A percentile compares a stretch with the other conserved stretches of the same genome.
These are phyloP conservation scores for Eruca vesicaria DNA, from an alignment of 441 rosid species.

Conservation along the genomic window DNA sequence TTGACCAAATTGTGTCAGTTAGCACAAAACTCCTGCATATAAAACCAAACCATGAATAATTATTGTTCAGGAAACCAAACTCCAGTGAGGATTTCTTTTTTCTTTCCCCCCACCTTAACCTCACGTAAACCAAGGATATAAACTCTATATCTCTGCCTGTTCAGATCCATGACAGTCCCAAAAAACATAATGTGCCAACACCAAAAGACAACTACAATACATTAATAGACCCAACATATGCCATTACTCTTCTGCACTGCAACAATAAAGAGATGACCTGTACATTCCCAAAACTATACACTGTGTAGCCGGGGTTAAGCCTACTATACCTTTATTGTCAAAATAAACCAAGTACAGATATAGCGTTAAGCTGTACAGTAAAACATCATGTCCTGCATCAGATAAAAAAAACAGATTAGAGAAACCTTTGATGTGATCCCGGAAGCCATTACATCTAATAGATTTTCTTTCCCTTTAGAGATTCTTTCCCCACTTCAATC, in stretches of 20 bases:
- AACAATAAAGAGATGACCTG: neutral
- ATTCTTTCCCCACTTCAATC: neutral
- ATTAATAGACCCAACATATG: neutral
- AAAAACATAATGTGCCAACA: neutral
- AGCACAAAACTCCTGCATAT: neutral
- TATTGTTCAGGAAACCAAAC: neutral
- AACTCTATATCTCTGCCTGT: neutral
- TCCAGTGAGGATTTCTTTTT: neutral
- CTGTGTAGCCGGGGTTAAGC: neutral
- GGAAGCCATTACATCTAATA: neutral
- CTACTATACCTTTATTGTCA: neutral
- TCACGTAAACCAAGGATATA: too few species aligned
- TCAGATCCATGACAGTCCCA: neutral
- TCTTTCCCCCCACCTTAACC: neutral
- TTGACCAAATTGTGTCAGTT: neutral
- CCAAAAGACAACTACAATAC: neutral
- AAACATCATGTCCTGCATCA: neutral
- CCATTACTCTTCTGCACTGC: too few species aligned
- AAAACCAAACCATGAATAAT: neutral
- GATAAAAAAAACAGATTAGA: neutral
- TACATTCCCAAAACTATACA: neutral
- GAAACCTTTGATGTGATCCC: neutral
- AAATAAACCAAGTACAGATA: too few species aligned
- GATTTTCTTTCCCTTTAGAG: neutral
- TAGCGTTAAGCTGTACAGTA: too few species aligned